phyloP scores from a whole-genome alignment of 2,329 filamentous ascomycete genomes.

The Neonectria coccinea region DNA sequence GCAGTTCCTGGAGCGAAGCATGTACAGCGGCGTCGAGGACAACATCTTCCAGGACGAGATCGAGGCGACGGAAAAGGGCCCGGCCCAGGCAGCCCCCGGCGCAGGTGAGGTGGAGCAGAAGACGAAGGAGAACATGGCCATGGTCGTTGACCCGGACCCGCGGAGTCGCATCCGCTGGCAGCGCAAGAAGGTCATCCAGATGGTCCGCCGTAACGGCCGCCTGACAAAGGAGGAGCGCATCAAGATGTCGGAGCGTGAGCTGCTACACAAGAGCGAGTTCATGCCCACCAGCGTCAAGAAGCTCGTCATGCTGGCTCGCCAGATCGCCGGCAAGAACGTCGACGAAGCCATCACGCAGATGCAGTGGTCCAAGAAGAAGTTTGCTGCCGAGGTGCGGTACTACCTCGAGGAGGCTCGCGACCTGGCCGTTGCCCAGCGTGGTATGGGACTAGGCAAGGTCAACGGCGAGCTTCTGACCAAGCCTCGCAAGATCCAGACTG shows the following conservation, averaged over 20 bases:
- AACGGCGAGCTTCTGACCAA: constrained; percentile 55
- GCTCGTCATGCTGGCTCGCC: constrained; percentile 83
- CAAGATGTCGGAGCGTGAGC: constrained; percentile 69
- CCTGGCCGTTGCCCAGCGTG: constrained; percentile 80
- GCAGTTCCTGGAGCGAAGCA: constrained; percentile 54
- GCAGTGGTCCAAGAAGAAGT: constrained; percentile 95
- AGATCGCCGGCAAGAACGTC: constrained; percentile 93
- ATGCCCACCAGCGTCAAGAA: constrained; percentile 94
- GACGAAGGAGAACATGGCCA: constrained; percentile 65
- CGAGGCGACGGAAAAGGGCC: constrained; percentile 50
- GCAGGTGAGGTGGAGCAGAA: constrained; percentile 53
- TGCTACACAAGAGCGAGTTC: constrained; percentile 71
- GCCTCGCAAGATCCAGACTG: constrained; percentile 72
- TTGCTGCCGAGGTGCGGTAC: constrained; percentile 80
- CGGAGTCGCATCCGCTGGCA: constrained; percentile 79
- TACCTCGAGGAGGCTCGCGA: constrained; percentile 87
- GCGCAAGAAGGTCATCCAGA: constrained; percentile 83
- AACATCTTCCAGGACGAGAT: constrained; percentile 74
- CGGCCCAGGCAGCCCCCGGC: constrained; percentile 32
- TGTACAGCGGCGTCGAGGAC: constrained; percentile 60
- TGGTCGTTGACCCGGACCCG: constrained; percentile 81
- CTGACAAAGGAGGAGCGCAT: constrained; percentile 73
- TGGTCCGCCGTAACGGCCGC: constrained; percentile 70
- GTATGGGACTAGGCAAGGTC: constrained; percentile 79
- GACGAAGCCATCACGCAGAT: constrained; percentile 96